Evolutionary conservation across 257 asterid genomes (phyloP).

Genomic region (Solanum verrucosum): DNA sequence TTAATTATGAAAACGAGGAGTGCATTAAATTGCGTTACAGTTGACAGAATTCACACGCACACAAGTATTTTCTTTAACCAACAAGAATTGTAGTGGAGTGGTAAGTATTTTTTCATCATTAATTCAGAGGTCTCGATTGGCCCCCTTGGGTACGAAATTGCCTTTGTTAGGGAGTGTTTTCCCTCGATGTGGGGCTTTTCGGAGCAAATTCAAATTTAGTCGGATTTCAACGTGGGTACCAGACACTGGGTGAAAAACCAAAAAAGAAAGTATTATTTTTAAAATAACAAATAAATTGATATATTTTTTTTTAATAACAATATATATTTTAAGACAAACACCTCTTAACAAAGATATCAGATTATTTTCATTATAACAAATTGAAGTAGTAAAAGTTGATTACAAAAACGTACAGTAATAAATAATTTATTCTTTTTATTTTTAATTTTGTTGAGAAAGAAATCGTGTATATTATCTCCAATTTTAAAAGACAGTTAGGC

Average conservation of each 20-base stretch:
- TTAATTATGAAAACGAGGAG: background rate
- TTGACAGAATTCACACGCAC: background rate
- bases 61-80: background rate
- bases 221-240: accelerated
- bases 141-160: accelerated
- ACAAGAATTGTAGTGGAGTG: accelerated
- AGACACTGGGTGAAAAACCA: too few species aligned
- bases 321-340: background rate
- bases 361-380: background rate
- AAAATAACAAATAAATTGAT: background rate
- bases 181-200: too few species aligned
- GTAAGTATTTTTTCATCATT: too few species aligned
- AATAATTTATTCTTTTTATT: background rate
- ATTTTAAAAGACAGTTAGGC: background rate
- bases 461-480: background rate
- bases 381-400: background rate
- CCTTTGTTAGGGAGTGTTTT: too few species aligned
- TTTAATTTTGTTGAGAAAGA: background rate
- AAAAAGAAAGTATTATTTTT: too few species aligned
- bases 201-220: too few species aligned
- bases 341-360: background rate
- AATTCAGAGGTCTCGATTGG: too few species aligned
- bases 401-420: background rate
- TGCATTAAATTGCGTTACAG: background rate
- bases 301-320: too few species aligned